A percentile compares a stretch with the other conserved stretches of the same genome.
These are phyloP conservation scores for Fusarium newnesense DNA, from an alignment of 2,329 filamentous ascomycete species.

Conservation along the genomic window DNA sequence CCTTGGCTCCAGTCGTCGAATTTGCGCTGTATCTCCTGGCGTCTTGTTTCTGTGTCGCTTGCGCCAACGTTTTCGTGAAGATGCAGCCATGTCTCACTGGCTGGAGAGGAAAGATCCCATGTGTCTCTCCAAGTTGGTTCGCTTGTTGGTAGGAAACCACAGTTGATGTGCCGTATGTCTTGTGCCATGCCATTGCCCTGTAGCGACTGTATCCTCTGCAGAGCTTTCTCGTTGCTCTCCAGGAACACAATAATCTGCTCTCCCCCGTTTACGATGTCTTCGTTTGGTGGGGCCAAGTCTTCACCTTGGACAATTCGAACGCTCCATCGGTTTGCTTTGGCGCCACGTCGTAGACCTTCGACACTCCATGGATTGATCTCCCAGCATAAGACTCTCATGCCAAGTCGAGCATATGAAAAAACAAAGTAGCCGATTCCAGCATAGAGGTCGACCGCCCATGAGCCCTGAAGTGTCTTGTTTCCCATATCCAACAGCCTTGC, in stretches of 20 bases:
- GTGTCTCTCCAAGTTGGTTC: constrained; percentile 63
- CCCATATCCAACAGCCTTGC: constrained; percentile 72
- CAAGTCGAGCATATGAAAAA: constrained; percentile 81
- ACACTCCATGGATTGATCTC: constrained; percentile 91
- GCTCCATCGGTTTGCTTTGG: constrained; percentile 73
- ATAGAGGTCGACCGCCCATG: constrained; percentile 82
- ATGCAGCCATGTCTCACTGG: constrained; percentile 66
- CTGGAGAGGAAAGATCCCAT: constrained; percentile 54
- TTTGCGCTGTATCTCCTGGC: constrained; percentile 59
- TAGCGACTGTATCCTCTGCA: constrained; percentile 52
- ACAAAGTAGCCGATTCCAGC: constrained; percentile 95
- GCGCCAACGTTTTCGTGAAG: constrained; percentile 73
- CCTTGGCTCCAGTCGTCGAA: constrained; percentile 53
- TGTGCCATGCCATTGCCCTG: constrained; percentile 47
- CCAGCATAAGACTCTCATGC: constrained; percentile 83
- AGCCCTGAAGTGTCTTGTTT: constrained; percentile 28
- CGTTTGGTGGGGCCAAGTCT: constrained; percentile 52
- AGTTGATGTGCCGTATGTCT: constrained; percentile 69
- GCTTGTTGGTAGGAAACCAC: constrained; percentile 70
- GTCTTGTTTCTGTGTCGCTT: constrained; percentile 60
- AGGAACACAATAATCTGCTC: constrained; percentile 74
- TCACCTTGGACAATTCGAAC: constrained; percentile 62
- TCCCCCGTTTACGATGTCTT: constrained; percentile 53
- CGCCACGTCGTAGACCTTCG: constrained; percentile 82
- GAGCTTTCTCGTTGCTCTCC: constrained; percentile 72